Base-by-base conservation (phyloP, 371 early-diverging fungal genomes). In the Amoeboaphelidium protococcarum region DNA sequence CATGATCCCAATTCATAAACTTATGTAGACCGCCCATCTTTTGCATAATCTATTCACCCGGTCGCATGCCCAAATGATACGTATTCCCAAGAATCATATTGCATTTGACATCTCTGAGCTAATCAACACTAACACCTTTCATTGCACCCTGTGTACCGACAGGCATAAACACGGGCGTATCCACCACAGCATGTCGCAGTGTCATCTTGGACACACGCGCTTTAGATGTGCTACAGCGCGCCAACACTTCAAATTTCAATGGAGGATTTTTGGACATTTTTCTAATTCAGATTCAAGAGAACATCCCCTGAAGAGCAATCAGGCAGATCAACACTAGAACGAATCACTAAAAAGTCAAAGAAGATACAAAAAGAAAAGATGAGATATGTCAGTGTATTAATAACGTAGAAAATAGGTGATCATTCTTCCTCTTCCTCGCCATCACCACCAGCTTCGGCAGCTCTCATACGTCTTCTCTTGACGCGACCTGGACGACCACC, bases 401-500 rank as follows among this genome's bases (percentile, higher is more conserved):
- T 31, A 16, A 10, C 16, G 16, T 31, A 31, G 37, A 31, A 6
- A 10, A 6, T 31, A 16, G 16, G 6, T 31, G 6, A 31, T 23
- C 37, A 26, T 26, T 50, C 23, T 25, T 74, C 73, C 23, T 25
- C 53, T 46, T 54, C 54, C 45, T 65, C 83, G 44, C 55, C 74
- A 45, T 63, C 78, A 46, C 56, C 78, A 58, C 66, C 74, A 56
- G 59, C 69, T 50, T 64, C 66, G 46, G 73, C 72, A 52, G 67
- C 57, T 54, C 66, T 66, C 26, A 73, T 72, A 55, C 81, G 70
- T 83, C 83, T 87, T 66, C 95, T 76, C 84, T 87, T 85, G 60
- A 79, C 78, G 68, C 95, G 92, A 60, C 95, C 95, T 52, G 90
- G 72, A 63, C 92, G 88, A 62, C 96, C 96, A 73, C 92, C 92